Conservation (phyloP, 805 yeast genomes). For the Monosporozyma siamensis region DNA sequence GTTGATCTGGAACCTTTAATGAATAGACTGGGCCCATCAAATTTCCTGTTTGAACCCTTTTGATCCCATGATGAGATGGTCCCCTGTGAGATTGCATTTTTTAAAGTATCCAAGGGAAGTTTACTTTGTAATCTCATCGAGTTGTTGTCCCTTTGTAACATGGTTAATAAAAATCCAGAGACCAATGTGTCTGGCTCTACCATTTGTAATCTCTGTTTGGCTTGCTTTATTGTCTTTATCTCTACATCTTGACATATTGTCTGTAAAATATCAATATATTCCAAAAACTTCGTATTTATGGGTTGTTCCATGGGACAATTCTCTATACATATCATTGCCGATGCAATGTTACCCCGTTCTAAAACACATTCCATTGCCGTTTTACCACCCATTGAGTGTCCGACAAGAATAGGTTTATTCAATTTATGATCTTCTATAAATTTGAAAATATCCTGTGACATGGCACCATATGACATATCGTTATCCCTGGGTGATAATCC, state of each 20-base stretch:
- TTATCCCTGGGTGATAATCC: constrained; percentile 80
- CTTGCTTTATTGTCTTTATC: constrained; percentile 50
- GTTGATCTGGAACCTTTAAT: constrained; percentile 67
- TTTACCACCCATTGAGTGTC: constrained; percentile 92
- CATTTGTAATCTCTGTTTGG: constrained; percentile 50
- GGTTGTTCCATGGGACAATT: constrained; percentile 74
- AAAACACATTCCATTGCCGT: constrained; percentile 82
- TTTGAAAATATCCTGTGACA: constrained; percentile 77
- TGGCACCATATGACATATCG: constrained; percentile 66
- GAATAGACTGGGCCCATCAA: constrained; percentile 61
- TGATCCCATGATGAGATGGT: too few relatives aligned
- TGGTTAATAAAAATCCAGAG: constrained; percentile 61
- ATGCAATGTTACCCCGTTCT: constrained; percentile 51
- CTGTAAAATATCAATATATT: constrained; percentile 55
- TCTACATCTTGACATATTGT: constrained; percentile 42
- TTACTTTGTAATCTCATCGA: constrained; percentile 29
- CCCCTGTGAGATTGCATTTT: not conserved
- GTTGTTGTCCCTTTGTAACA: constrained; percentile 28
- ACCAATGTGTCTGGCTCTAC: constrained; percentile 54
- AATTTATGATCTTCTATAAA: constrained; percentile 45
- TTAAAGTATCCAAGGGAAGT: constrained; percentile 64
- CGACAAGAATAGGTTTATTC: constrained; percentile 49
- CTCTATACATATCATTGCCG: constrained; percentile 68
- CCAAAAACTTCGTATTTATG: constrained; percentile 45
- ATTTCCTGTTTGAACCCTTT: too few relatives aligned